phyloP scores from a whole-genome alignment of 2,329 filamentous ascomycete species.

The Amphichorda felina region DNA sequence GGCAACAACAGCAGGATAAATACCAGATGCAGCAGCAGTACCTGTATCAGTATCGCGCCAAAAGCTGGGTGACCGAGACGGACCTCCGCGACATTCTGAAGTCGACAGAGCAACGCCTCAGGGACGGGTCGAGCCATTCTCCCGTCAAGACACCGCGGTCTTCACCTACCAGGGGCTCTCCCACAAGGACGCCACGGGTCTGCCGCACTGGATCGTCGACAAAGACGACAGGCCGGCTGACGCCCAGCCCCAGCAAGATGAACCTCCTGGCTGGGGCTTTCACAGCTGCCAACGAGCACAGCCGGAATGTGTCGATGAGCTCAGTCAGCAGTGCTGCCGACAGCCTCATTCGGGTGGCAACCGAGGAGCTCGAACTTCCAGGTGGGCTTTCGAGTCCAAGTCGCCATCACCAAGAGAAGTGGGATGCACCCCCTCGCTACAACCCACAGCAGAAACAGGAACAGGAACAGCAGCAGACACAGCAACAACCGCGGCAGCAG shows the following conservation, averaged over 20 bases:
- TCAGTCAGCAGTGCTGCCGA: conserved; percentile 23
- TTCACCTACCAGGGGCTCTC: conserved; percentile 14
- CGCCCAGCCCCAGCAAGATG: conserved; percentile 16
- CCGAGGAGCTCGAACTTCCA: conserved; percentile 19
- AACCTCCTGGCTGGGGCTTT: conserved; percentile 7
- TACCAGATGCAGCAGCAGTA: neutral
- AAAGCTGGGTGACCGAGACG: conserved; percentile 23
- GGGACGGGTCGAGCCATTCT: conserved; percentile 21
- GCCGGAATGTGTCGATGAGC: conserved; percentile 15
- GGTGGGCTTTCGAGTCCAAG: conserved; percentile 32
- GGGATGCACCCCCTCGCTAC: conserved; percentile 9
- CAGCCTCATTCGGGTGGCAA: conserved; percentile 25
- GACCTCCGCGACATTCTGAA: conserved; percentile 38
- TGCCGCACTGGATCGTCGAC: conserved; percentile 3
- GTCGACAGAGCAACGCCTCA: conserved; percentile 38
- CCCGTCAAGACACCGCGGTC: conserved; percentile 16
- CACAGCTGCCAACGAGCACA: conserved; percentile 8
- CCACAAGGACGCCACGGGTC: conserved; percentile 16
- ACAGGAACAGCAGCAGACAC: conserved; percentile 7
- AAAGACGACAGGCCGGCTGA: conserved; percentile 5
- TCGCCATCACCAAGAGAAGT: conserved; percentile 16
- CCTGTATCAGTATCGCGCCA: neutral
- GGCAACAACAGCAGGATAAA: conserved; percentile 2
- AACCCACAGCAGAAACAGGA: neutral
- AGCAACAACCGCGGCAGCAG: conserved; percentile 5